Evolutionary conservation across 371 early-diverging fungal genomes (phyloP), one percentile per base, ranked within the genome.

Genomic region (Mortierella sp.): DNA sequence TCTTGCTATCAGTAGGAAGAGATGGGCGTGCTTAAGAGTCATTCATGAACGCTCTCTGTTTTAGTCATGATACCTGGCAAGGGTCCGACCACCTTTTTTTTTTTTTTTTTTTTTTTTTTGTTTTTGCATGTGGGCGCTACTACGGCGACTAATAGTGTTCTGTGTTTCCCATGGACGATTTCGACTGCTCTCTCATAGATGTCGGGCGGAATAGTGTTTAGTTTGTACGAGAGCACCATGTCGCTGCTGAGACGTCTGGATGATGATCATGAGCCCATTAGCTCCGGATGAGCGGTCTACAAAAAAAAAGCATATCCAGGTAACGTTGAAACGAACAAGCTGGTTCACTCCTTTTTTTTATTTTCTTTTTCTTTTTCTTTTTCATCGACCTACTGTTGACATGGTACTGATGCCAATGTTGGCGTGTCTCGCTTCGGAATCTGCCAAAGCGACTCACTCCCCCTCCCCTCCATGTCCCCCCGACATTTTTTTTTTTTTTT

Each of bases 201-300:
- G 81, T 95, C 95, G 23, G 97, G 98, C 29, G 97, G 96, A 25
- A 96, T 97, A 66, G 94, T 96, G 4, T 97, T 97, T 84, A 93
- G 94, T 12, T 90, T 94, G 0, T 97, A 96, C 74, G 98, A 97
- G 82, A 89, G 69, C 9, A 74, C 74, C 7, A 65, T 75, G 25
- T 56, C 62, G 16, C 55, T 70, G 5, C 60, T 75, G 29, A 68
- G 65, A 25, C 55, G 65, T 1, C 51, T 74, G 11, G 63, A 58
- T 57, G 37, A 37, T 37, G 75, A 69, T 21, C 66, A 65, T 44
- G 65, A 44, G 2, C 66, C 66, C 23, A 65, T 74, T 51, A 56
- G 47, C 47, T 58, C 69, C 43, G 69, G 56, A 57, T 23, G 37
- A 37, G 37, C 37, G n/a, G 37, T 37, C 37, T 37, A 37, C 37